These are phyloP conservation scores for Lentithecium fluviatile DNA, from an alignment of 495 filamentous ascomycete species.

Conservation along the genomic window DNA sequence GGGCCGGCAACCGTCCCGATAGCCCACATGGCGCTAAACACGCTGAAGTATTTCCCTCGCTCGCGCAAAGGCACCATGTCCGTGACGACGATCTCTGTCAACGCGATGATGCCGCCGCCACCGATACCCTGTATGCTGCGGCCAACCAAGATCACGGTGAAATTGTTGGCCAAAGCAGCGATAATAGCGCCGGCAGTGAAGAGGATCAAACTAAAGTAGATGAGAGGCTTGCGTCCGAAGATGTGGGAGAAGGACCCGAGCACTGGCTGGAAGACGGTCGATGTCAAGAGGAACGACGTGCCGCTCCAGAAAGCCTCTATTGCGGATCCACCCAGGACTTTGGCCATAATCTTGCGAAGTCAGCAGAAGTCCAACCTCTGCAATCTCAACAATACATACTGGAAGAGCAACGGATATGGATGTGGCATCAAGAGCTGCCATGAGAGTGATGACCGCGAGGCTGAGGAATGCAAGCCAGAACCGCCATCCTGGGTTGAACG, in stretches of 20 bases:
- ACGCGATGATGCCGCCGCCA: constrained; percentile 63
- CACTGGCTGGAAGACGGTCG: constrained; percentile 46
- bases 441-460: constrained; percentile 61
- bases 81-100: constrained; percentile 66
- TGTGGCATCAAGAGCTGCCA: constrained; percentile 72
- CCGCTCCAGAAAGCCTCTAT: constrained; percentile 63
- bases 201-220: constrained; percentile 52
- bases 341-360: constrained; percentile 48
- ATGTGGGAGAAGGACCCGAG: constrained; percentile 51
- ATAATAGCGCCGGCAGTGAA: constrained; percentile 62
- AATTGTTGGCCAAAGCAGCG: constrained; percentile 57
- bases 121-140: constrained; percentile 70
- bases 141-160: constrained; percentile 62
- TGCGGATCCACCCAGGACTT: constrained; percentile 51
- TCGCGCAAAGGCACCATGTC: constrained; percentile 59
- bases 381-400: constrained; percentile 41
- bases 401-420: constrained; percentile 72
- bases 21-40: constrained; percentile 47
- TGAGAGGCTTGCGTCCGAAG: constrained; percentile 49
- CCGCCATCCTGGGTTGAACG: constrained; percentile 44
- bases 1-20: constrained; percentile 68
- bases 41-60: constrained; percentile 50
- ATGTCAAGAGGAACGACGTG: constrained; percentile 54
- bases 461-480: constrained; percentile 54
- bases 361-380: background rate